A percentile compares a stretch with the other conserved stretches of the same genome.
These are phyloP conservation scores for Flaveria floridana DNA, from an alignment of 140 eudicot species.

Conservation along the genomic window DNA sequence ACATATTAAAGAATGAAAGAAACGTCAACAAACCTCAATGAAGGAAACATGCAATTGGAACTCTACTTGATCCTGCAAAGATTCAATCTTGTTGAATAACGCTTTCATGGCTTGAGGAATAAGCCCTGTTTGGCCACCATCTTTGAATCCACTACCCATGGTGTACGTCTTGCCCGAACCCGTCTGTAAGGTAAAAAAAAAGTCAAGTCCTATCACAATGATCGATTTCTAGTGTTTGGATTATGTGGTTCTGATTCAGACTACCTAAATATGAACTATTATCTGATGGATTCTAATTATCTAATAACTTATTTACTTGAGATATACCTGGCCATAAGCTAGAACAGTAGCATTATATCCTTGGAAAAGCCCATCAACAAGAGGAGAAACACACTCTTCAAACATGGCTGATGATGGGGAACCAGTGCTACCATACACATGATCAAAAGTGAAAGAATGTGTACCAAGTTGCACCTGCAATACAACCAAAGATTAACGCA, in stretches of 20 bases:
- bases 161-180: slow-evolving; percentile 99
- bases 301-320: neutral
- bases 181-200: slow-evolving; percentile 57
- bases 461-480: slow-evolving; percentile 91
- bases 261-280: neutral
- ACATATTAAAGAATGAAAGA: neutral
- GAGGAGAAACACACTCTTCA: slow-evolving; percentile 93
- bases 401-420: slow-evolving; percentile 82
- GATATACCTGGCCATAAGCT: slow-evolving; percentile 92
- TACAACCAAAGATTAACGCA: slow-evolving; percentile 5
- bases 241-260: neutral
- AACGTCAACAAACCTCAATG: slow-evolving; percentile 64
- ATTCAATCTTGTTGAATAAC: slow-evolving; percentile 73
- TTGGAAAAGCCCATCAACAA: slow-evolving; percentile 93
- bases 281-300: neutral
- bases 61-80: slow-evolving; percentile 65
- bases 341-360: slow-evolving; percentile 99
- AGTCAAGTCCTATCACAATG: neutral
- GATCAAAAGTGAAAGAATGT: slow-evolving; percentile 96
- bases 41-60: slow-evolving; percentile 92
- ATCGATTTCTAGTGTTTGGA: neutral
- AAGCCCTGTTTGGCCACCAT: slow-evolving; percentile 69
- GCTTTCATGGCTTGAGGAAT: slow-evolving; percentile 87
- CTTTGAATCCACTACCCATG: slow-evolving; percentile 88
- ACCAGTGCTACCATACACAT: slow-evolving; percentile 88